Percentiles rank a stretch among this genome's conserved stretches.
These are phyloP conservation scores for Metschnikowia vanudenii DNA, from an alignment of 805 yeast genomes.

Conservation along the genomic window DNA sequence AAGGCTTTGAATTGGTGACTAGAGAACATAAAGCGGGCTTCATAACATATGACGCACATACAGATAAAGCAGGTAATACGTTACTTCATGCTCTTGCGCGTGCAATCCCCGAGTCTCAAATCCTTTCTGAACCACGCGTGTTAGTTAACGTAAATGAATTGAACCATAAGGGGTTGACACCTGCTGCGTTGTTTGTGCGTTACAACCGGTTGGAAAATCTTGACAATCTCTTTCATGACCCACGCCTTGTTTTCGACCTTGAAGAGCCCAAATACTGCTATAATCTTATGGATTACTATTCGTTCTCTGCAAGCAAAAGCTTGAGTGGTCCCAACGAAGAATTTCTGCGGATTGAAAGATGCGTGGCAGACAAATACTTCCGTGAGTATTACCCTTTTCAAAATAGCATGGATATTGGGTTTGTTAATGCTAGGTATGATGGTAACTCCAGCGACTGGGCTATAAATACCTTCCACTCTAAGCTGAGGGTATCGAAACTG, in stretches of 20 bases:
- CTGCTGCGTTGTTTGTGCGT: conserved; percentile 68
- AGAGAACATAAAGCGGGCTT: conserved; percentile 39
- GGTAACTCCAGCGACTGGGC: conserved; percentile 33
- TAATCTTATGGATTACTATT: conserved; percentile 39
- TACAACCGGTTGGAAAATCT: conserved; percentile 66
- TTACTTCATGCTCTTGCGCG: conserved; percentile 68
- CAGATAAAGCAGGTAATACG: conserved; percentile 72
- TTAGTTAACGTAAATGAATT: conserved; percentile 52
- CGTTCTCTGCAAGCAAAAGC: conserved; percentile 32
- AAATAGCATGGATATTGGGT: conserved; percentile 17
- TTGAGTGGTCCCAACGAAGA: conserved; percentile 16
- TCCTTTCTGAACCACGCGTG: conserved; percentile 26
- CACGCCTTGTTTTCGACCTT: conserved; percentile 38
- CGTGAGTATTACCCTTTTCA: conserved; percentile 22
- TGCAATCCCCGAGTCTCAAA: conserved; percentile 35
- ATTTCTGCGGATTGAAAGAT: conserved; percentile 26
- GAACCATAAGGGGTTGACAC: conserved; percentile 60
- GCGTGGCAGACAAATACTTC: conserved; percentile 23
- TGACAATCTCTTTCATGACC: conserved; percentile 46
- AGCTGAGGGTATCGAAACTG: neutral
- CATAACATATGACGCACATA: conserved; percentile 58
- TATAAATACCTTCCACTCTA: conserved; percentile 14
- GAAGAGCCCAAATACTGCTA: conserved; percentile 36
- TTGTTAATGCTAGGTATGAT: conserved; percentile 38
- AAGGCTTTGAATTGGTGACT: conserved; percentile 45